Conservation (phyloP, 352 stramenopile species). For the Phytopythium sindhum region DNA sequence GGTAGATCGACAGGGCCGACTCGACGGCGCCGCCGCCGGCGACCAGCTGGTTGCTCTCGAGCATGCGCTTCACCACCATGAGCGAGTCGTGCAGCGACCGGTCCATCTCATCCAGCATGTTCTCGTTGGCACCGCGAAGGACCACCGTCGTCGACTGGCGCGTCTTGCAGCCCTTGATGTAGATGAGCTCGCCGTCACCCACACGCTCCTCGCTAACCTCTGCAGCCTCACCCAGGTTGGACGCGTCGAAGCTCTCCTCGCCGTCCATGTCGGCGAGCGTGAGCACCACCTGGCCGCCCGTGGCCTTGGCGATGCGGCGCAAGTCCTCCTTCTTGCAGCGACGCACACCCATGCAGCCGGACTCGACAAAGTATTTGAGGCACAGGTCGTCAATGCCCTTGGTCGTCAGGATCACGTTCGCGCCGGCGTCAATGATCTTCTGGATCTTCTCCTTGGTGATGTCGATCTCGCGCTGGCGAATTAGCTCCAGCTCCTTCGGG, state of each 20-base stretch:
- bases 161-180: constrained; percentile 96
- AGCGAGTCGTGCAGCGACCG: constrained; percentile 98
- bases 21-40: constrained; percentile 97
- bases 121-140: constrained; percentile 98
- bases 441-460: constrained; percentile 99
- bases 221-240: constrained; percentile 90
- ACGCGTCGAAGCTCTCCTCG: constrained; percentile 95
- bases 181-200: constrained; percentile 98
- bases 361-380: constrained; percentile 99
- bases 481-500: constrained; percentile 96
- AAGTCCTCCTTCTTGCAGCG: constrained; percentile 98
- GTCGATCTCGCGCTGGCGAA: constrained; percentile 98
- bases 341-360: constrained; percentile 94
- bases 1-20: constrained; percentile 96
- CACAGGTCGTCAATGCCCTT: constrained; percentile 99
- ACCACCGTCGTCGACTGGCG: constrained; percentile 96
- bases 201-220: constrained; percentile 96
- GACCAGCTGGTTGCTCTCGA: constrained; percentile 99
- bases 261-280: constrained; percentile 99
- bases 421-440: constrained; percentile 97
- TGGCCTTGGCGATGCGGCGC: constrained; percentile 98
- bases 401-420: constrained; percentile 99
- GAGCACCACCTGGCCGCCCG: constrained; percentile 94
- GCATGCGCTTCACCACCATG: constrained; percentile 99
- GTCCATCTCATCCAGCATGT: constrained; percentile 99